Evolutionary conservation across 768 basidiomycete species (phyloP), one percentile per base, ranked within the genome.

Genomic region (Lactarius quietus): DNA sequence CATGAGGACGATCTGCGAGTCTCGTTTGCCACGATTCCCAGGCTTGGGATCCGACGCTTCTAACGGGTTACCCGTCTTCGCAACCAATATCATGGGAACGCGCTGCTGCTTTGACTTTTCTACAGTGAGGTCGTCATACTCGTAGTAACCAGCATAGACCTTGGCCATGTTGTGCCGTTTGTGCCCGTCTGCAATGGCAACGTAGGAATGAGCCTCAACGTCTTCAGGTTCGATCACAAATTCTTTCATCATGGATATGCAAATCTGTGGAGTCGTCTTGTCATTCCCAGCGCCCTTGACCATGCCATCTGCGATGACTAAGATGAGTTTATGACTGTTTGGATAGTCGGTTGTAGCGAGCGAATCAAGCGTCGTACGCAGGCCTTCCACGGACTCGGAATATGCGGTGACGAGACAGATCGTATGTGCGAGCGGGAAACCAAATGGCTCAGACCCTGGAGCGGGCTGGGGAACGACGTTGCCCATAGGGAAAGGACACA

Each of bases 101-200:
- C 93, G 89, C 74, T 99, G 97, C 74, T 98, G 97, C 78, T 98
- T 99, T 59, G 87, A 89, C 35, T 82, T 79, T 77, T 98, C 97
- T 29, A 90, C 83, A 2, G 95, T 96, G 48, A 88, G 83, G 72
- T 94, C 84, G 73, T 98, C 94, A 76, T 98, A 99, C 67, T 88
- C 85, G 76, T 99, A 98, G 80, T 93, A 99, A 14, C 97, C 97
- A 41, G 97, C 95, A 72, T 90, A 98, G 45, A 98, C 95, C 78
- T 95, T 95, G 45, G 95, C 96, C 95, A 96, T 97, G 75, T 99
- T 99, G 81, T 98, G 97, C 39, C 94, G 85, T 78, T 97, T 98
- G 82, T 98, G 95, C n/a, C 97, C 97, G 73, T 99, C 96, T 18
- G 97, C 97, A 71, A 99, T 98, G 65, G 97, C 95, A 61, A 98